Base-by-base conservation (phyloP, 345 rosid genomes). In the Reutealis trisperma region DNA sequence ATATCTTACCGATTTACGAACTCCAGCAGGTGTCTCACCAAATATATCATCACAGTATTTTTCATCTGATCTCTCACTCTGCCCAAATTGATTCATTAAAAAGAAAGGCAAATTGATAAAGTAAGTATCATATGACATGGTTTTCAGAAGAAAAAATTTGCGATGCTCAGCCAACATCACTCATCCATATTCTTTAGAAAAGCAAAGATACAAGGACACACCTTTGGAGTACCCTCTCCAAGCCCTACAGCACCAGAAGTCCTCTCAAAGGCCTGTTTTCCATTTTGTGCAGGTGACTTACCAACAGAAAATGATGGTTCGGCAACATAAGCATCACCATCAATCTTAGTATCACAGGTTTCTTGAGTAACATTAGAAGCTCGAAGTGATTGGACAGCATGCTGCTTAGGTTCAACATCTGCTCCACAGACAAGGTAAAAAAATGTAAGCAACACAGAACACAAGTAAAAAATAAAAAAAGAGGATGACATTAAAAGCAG, bases 141-240 rank as follows among this genome's bases (percentile, higher is more conserved):
- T 18, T 54, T 54, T 68, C 79, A 81, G 51, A 79, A 75, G 49
- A 59, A 77, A 75, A 67, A 42, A 60, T 41, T 52, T 65, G 62
- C 22, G 70, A 67, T 19, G 6, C 3, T 16, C 51, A n/a, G 6
- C 49, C 47, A 22, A 6, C 44, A 45, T 24, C 15, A 67, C 47
- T 27, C 14, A 37, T 16, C 18, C 13, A 70, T 15, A 73, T 12
- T 51, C 16, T 13, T 51, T 14, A 51, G 16, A 51, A 51, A 16
- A 9, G 57, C 18, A 71, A 15, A 55, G 19, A 32, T 4, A 37
- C 41, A 11, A 32, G 37, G 44, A 79, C 89, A 70, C 77, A 96
- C 99, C 99, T 96, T 94, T 12, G 98, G 99, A 63, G 91, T 83
- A 82, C 97, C 98, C 82, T 94, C 97, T 63, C 98, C 99, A 86